A percentile compares a stretch with the other conserved stretches of the same genome.
Conservation (phyloP, 1,284 basidiomycete species). For the Rhodotorula sp. region DNA sequence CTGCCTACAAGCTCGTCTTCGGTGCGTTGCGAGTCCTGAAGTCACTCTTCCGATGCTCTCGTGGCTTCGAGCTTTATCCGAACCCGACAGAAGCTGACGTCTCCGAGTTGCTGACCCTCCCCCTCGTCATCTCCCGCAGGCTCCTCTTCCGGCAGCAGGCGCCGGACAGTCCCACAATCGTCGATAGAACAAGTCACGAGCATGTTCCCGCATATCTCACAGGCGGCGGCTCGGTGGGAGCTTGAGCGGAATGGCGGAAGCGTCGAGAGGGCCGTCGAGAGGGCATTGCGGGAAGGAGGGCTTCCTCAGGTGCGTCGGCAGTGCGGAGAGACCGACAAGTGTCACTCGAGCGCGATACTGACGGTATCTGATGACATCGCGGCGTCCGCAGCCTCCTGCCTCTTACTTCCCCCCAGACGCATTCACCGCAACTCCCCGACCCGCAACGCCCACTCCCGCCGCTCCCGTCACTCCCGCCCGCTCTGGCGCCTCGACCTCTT, state of each 20-base stretch:
- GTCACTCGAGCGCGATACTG: too few relatives aligned
- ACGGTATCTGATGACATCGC: neutral
- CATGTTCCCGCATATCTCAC: conserved; percentile 20
- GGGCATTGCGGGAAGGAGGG: conserved; percentile 23
- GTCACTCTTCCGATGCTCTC: too few relatives aligned
- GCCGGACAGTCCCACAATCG: conserved; percentile 5
- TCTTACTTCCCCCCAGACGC: conserved; percentile 15
- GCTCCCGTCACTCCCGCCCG: neutral
- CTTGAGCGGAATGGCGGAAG: conserved; percentile 29
- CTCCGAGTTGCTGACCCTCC: neutral
- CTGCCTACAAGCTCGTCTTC: conserved; percentile 28
- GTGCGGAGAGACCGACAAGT: too few relatives aligned
- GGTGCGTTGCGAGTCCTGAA: neutral
- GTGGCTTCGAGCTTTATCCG: neutral
- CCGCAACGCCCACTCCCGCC: neutral
- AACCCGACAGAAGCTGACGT: neutral
- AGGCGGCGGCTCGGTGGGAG: conserved; percentile 9
- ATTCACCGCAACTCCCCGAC: neutral
- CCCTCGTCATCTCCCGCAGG: neutral
- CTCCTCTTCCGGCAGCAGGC: neutral
- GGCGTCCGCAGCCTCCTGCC: conserved; percentile 17
- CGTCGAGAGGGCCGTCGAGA: conserved; percentile 30
- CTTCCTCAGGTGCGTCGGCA: conserved; percentile 25
- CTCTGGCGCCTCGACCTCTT: neutral
- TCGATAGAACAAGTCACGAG: conserved; percentile 14